These are phyloP conservation scores for Myxozyma sirexii DNA, from an alignment of 805 yeast species.

Conservation along the genomic window DNA sequence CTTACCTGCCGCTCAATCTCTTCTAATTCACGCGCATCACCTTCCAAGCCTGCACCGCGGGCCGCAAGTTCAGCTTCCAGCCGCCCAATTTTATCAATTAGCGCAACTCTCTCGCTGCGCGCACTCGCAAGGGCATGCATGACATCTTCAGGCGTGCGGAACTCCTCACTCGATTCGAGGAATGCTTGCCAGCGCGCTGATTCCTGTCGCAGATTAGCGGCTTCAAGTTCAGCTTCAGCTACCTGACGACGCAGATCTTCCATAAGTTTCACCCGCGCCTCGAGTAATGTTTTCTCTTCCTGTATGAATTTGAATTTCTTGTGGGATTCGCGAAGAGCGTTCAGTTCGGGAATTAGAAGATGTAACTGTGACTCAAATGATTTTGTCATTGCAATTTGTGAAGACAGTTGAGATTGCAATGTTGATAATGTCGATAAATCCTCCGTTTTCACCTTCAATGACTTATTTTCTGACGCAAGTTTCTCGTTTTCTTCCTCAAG, in stretches of 20 bases:
- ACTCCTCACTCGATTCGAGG: conserved; percentile 46
- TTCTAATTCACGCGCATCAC: conserved; percentile 38
- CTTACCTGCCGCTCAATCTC: conserved; percentile 40
- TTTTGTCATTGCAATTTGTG: conserved; percentile 51
- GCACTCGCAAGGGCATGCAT: conserved; percentile 45
- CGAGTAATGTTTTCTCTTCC: conserved; percentile 55
- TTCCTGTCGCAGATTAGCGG: conserved; percentile 52
- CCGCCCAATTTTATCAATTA: conserved; percentile 42
- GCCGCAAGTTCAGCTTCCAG: conserved; percentile 40
- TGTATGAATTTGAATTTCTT: conserved; percentile 54
- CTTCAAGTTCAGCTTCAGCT: conserved; percentile 54
- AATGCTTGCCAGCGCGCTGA: conserved; percentile 53
- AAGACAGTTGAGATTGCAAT: conserved; percentile 28
- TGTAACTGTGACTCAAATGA: conserved; percentile 57
- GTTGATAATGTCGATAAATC: conserved; percentile 22
- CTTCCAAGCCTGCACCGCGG: conserved; percentile 31
- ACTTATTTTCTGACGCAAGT: conserved; percentile 34
- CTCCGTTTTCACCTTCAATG: conserved; percentile 5
- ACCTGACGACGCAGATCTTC: conserved; percentile 51
- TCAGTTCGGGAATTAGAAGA: conserved; percentile 56
- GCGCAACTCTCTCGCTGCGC: conserved; percentile 38
- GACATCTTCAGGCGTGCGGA: conserved; percentile 48
- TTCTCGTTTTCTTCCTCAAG: conserved; percentile 43
- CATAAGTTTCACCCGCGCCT: conserved; percentile 45
- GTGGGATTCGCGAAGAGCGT: conserved; percentile 52